Percentiles rank a stretch among this genome's conserved stretches.
Evolutionary conservation across 805 yeast species (phyloP).

Genomic region (Ogataea chonburiensis): DNA sequence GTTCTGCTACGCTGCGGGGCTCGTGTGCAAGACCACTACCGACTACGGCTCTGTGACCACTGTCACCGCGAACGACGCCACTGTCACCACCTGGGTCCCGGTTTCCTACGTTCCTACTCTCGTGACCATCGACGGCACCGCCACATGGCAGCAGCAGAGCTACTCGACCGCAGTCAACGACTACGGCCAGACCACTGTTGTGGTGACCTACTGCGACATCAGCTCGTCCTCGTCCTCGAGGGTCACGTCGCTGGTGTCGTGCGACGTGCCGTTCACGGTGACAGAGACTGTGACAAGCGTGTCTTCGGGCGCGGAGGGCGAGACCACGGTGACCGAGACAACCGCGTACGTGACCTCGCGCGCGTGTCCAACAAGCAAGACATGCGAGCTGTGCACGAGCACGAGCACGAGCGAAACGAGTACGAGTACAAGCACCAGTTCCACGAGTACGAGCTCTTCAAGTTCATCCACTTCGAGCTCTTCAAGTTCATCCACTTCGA

Average conservation of each 20-base stretch:
- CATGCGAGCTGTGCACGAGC: slow-evolving; percentile 6
- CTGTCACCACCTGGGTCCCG: slow-evolving; percentile 12
- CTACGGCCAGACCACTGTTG: slow-evolving; percentile 19
- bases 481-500: background rate
- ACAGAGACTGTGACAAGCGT: slow-evolving; percentile 10
- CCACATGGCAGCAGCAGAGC: slow-evolving; percentile 24
- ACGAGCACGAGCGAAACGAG: background rate
- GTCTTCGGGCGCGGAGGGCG: slow-evolving; percentile 11
- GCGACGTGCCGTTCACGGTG: slow-evolving; percentile 20
- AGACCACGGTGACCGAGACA: slow-evolving; percentile 5
- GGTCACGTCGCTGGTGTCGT: slow-evolving; percentile 18
- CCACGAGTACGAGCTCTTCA: background rate
- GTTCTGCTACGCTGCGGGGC: slow-evolving; percentile 19
- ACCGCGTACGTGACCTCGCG: slow-evolving; percentile 9
- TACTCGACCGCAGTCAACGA: slow-evolving; percentile 17
- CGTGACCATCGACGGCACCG: slow-evolving; percentile 19
- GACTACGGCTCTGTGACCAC: slow-evolving; percentile 17
- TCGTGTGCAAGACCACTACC: slow-evolving; percentile 22
- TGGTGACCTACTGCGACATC: slow-evolving; percentile 28
- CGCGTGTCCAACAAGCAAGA: slow-evolving; percentile 9
- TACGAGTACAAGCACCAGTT: background rate
- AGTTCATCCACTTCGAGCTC: background rate
- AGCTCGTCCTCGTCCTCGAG: slow-evolving; percentile 13
- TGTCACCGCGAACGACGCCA: slow-evolving; percentile 10
- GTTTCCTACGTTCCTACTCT: slow-evolving; percentile 22